Evolutionary conservation across 257 asterid genomes (phyloP).

Genomic region (Ligustrum vulgare): DNA sequence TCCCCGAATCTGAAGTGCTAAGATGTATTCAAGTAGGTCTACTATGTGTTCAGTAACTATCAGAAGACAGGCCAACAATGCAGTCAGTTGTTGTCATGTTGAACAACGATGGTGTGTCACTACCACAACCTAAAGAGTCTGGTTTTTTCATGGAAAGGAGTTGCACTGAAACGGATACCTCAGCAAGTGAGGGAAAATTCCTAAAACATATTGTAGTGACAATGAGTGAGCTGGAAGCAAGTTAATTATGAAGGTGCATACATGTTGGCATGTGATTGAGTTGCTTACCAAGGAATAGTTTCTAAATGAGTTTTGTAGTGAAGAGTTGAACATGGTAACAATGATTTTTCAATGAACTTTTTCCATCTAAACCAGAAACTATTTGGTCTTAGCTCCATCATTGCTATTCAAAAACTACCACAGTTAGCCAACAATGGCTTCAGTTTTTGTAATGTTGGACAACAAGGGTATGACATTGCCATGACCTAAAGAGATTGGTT

Average conservation of each 20-base stretch:
- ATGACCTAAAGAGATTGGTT: slow-evolving; percentile 36
- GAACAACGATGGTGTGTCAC: slow-evolving; percentile 16
- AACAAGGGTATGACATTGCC: slow-evolving; percentile 20
- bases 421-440: slow-evolving; percentile 32
- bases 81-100: slow-evolving; percentile 27
- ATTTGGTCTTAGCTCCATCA: neutral
- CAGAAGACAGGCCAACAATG: slow-evolving; percentile 36
- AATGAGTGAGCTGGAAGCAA: neutral
- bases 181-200: neutral
- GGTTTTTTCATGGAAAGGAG: slow-evolving; percentile 28
- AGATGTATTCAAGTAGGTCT: slow-evolving; percentile 29
- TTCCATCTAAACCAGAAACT: too few relatives aligned
- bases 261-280: neutral
- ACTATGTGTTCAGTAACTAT: slow-evolving; percentile 25
- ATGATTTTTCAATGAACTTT: too few relatives aligned
- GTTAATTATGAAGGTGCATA: neutral
- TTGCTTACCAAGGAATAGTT: too few relatives aligned
- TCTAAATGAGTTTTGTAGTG: too few relatives aligned
- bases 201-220: neutral
- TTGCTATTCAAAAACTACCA: slow-evolving; percentile 19
- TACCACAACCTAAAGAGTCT: slow-evolving; percentile 35
- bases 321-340: too few relatives aligned
- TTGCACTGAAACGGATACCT: neutral
- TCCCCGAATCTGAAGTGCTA: slow-evolving; percentile 16
- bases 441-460: slow-evolving; percentile 27